Conservation (phyloP, 192 early-diverging fungal species). For the Coemansia sp. region DNA sequence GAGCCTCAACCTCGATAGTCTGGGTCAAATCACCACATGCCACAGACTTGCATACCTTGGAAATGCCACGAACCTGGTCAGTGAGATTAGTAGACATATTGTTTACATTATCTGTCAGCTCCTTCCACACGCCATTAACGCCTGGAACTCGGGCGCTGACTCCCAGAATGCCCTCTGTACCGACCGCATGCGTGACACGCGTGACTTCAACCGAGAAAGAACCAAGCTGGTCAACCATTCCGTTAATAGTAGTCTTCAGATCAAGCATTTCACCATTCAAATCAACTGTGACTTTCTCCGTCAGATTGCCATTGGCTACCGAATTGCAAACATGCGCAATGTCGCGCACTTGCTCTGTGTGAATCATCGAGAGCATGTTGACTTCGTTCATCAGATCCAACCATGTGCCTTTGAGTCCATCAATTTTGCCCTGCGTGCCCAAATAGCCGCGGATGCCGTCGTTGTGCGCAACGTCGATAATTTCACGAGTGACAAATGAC, state of each 20-base stretch:
- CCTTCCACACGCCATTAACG: constrained; percentile 69
- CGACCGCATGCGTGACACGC: constrained; percentile 58
- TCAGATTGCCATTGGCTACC: constrained; percentile 61
- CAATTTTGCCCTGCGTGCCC: constrained; percentile 63
- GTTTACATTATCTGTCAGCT: constrained; percentile 67
- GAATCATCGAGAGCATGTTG: constrained; percentile 61
- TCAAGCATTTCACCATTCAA: constrained; percentile 64
- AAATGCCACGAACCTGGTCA: constrained; percentile 68
- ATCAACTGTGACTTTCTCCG: constrained; percentile 57
- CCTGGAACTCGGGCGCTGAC: constrained; percentile 16
- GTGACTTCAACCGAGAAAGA: constrained; percentile 58
- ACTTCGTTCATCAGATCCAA: constrained; percentile 65
- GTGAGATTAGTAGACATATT: constrained; percentile 69
- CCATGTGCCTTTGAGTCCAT: constrained; percentile 64
- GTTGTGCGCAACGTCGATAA: constrained; percentile 68
- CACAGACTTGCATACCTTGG: constrained; percentile 62
- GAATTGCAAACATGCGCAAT: constrained; percentile 63
- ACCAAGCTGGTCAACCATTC: constrained; percentile 60
- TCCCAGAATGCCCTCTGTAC: constrained; percentile 20
- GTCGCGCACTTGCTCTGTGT: constrained; percentile 67
- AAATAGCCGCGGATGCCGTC: constrained; percentile 69
- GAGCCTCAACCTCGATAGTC: constrained; percentile 62
- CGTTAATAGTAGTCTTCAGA: constrained; percentile 66
- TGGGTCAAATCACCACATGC: constrained; percentile 65
- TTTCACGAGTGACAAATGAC: constrained; percentile 53